These are phyloP conservation scores for Aureobasidium subglaciale DNA, from an alignment of 2,329 filamentous ascomycete species.

Conservation along the genomic window DNA sequence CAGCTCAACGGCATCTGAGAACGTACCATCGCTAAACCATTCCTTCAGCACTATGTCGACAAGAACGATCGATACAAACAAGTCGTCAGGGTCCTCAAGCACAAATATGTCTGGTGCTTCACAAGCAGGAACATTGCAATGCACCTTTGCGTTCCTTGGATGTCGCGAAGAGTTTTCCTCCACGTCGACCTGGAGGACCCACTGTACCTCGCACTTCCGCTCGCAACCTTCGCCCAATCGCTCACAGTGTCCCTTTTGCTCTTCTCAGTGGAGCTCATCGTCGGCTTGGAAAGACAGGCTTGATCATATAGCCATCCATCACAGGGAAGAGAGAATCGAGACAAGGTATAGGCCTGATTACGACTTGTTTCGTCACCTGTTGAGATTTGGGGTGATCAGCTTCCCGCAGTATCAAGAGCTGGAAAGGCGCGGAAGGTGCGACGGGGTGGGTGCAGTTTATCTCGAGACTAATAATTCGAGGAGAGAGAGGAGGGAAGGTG, in stretches of 20 bases:
- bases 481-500: conserved; percentile 1
- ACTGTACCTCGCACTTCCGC: conserved; percentile 7
- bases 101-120: neutral
- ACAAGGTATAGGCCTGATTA: neutral
- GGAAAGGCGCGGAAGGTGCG: neutral
- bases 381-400: neutral
- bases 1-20: neutral
- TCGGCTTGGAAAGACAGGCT: conserved; percentile 1
- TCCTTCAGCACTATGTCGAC: neutral
- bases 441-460: neutral
- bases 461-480: neutral
- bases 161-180: neutral
- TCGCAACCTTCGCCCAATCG: neutral
- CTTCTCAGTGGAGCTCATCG: neutral
- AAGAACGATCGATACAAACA: neutral
- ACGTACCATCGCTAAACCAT: neutral
- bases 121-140: neutral
- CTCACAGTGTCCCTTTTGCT: conserved; percentile 10
- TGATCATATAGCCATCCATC: neutral
- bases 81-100: neutral
- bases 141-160: conserved; percentile 11
- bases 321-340: neutral
- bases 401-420: conserved; percentile 6
- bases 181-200: neutral
- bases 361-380: conserved; percentile 4